phyloP scores from a whole-genome alignment of 768 basidiomycete species.

The Lactarius evosmus region DNA sequence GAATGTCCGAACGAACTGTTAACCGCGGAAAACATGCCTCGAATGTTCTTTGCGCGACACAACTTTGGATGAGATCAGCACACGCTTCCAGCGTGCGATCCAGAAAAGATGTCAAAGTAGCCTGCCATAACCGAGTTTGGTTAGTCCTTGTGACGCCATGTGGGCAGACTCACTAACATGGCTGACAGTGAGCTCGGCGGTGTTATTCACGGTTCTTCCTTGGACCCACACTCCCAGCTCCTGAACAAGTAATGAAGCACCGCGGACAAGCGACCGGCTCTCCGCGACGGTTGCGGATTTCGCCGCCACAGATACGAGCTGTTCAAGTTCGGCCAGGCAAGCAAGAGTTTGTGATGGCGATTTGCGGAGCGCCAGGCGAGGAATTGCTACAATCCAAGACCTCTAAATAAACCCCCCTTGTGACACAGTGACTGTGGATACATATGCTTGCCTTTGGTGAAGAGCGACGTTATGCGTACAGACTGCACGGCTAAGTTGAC shows the following conservation, averaged over 20 bases:
- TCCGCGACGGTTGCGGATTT: conserved; percentile 10
- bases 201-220: conserved; percentile 8
- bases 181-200: conserved; percentile 15
- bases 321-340: conserved; percentile 19
- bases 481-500: conserved; percentile 26
- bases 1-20: conserved; percentile 13
- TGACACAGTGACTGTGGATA: not conserved
- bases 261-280: conserved; percentile 17
- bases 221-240: conserved; percentile 14
- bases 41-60: conserved; percentile 24
- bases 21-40: conserved; percentile 23
- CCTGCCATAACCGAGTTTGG: conserved; percentile 6
- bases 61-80: conserved; percentile 24
- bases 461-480: conserved; percentile 30
- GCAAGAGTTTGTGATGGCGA: conserved; percentile 16
- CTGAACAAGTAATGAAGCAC: conserved; percentile 15
- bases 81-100: conserved; percentile 20
- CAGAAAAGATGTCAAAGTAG: conserved; percentile 22
- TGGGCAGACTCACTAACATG: conserved; percentile 10
- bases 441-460: conserved; percentile 27
- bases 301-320: conserved; percentile 10
- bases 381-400: conserved; percentile 28
- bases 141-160: not conserved
- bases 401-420: not conserved
- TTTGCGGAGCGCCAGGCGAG: conserved; percentile 28